phyloP scores from a whole-genome alignment of 2,329 filamentous ascomycete genomes.

The Fusarium succisae region DNA sequence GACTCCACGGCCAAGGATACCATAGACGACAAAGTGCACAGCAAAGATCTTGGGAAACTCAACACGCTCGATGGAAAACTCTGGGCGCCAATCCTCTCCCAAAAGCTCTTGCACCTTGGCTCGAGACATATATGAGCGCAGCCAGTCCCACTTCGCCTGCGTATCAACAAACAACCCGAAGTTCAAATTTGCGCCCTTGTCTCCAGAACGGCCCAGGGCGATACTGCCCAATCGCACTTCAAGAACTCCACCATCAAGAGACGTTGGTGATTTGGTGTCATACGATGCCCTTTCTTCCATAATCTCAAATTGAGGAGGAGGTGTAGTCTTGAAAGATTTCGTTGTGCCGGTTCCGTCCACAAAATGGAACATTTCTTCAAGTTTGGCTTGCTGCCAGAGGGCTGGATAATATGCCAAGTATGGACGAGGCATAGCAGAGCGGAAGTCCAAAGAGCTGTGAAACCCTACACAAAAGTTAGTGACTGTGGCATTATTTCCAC shows the following conservation, averaged over 20 bases:
- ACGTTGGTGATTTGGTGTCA: background rate
- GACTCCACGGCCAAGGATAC: background rate
- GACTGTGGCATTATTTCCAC: accelerated
- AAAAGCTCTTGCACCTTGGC: background rate
- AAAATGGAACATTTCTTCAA: background rate
- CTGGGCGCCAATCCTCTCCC: background rate
- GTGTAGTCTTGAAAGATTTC: background rate
- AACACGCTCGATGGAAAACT: background rate
- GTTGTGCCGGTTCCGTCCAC: background rate
- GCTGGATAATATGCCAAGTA: background rate
- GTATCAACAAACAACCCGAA: background rate
- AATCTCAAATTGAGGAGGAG: background rate
- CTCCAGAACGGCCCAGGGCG: background rate
- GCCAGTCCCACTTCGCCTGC: background rate
- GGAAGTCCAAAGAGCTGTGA: background rate
- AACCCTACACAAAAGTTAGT: background rate
- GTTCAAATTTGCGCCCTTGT: background rate
- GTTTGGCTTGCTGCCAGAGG: background rate
- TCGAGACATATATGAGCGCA: background rate
- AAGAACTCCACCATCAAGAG: background rate
- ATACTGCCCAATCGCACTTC: background rate
- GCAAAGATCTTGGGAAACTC: background rate
- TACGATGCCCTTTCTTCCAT: background rate
- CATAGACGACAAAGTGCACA: background rate
- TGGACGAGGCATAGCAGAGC: background rate